These are phyloP conservation scores for Salvia splendens DNA, from an alignment of 257 asterid species.

Conservation along the genomic window DNA sequence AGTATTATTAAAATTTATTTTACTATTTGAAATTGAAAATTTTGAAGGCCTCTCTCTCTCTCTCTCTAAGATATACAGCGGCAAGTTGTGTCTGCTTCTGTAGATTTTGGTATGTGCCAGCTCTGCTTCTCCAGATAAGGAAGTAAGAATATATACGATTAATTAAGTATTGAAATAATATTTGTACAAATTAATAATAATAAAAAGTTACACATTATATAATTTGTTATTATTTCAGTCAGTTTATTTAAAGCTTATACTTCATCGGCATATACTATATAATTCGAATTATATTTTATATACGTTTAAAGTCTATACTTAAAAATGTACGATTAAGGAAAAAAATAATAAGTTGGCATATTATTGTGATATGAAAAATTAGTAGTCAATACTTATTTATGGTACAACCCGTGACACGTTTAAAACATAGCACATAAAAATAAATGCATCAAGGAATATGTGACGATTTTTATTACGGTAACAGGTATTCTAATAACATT, in stretches of 20 bases:
- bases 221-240: background rate
- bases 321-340: background rate
- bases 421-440: background rate
- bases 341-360: background rate
- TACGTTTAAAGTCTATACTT: too few relatives aligned
- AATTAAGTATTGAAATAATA: too few relatives aligned
- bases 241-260: background rate
- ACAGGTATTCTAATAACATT: background rate
- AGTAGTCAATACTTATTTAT: background rate
- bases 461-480: background rate
- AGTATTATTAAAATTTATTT: constrained; percentile 17
- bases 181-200: too few relatives aligned
- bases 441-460: background rate
- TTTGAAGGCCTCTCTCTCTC: constrained; percentile 25
- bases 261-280: background rate
- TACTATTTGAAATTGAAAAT: constrained; percentile 38
- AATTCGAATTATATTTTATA: too few relatives aligned
- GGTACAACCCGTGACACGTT: background rate
- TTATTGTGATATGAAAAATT: background rate
- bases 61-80: constrained; percentile 17
- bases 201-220: background rate
- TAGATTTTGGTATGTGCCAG: constrained; percentile 32
- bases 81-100: constrained; percentile 34
- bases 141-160: background rate
- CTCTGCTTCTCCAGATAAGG: constrained; percentile 26